Evolutionary conservation across 225 moss, liverwort and hornwort species (phyloP), one percentile per base, ranked within the genome.

Genomic region (Antitrichia curtipendula): DNA sequence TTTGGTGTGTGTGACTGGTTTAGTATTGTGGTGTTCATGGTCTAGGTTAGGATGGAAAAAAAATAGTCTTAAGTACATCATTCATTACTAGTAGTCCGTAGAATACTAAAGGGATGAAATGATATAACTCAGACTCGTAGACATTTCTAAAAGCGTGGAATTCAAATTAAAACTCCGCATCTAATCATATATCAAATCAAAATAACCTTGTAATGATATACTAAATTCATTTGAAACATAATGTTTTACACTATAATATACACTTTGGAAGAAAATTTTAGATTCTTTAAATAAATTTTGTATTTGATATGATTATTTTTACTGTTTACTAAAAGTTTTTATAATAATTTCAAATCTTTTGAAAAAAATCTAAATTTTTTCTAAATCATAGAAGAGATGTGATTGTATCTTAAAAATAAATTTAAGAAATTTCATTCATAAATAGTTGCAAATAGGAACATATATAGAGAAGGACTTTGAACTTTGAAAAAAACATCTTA

Each of bases 21-120:
- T 65, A n/a, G 6, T 36, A 11, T 34, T 36, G 11, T 5, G 3
- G 11, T n/a, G 1, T n/a, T 65, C 6, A 11, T 11, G 3, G 1
- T 65, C 2, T n/a, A n/a, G 2, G 4, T 66, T n/a, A 21, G 21
- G 12, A n/a, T 10, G 20, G 6, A 20, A 65, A 19, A 6, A 36
- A 65, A 65, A 65, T 19, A 6, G 3, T 19, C 18, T 64, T 64
- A 36, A n/a, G 20, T 65, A 20, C 19, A 36, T 36, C 19, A 19
- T 65, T 36, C 19, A 20, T 65, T 11, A 65, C 9, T 20, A 65
- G 3, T 20, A 20, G 36, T 20, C 4, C 0, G n/a, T n/a, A 20
- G 21, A 65, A 20, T n/a, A n/a, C 20, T 65, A 11, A 65, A 65
- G 19, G 10, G 20, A 21, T 36, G 3, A 65, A 36, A 65, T 65